These are phyloP conservation scores for Euphorbia pulcherrima DNA, from an alignment of 345 rosid genomes.

Conservation along the genomic window DNA sequence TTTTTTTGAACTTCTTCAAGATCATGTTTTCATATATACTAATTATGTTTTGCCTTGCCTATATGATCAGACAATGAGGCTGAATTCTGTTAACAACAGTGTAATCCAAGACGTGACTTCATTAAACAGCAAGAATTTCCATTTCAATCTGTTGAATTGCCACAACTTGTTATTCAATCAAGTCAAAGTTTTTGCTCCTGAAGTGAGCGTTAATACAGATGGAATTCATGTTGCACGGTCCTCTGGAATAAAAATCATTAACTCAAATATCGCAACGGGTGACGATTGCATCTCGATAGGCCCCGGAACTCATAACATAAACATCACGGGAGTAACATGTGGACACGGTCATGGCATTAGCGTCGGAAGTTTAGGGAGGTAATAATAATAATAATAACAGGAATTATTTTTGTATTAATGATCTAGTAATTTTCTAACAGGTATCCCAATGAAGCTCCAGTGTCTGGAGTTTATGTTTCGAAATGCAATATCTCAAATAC, in stretches of 20 bases:
- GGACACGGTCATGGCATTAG: not conserved
- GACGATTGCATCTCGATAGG: constrained; percentile 6
- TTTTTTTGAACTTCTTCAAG: not conserved
- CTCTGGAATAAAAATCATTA: not conserved
- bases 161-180: not conserved
- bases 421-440: no score
- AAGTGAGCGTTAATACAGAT: not conserved
- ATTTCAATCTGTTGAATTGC: not conserved
- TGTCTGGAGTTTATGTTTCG: not conserved
- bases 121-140: not conserved
- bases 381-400: no score
- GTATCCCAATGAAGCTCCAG: not conserved
- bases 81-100: not conserved
- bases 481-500: not conserved
- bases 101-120: not conserved
- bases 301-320: not conserved
- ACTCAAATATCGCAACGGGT: not conserved
- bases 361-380: not conserved
- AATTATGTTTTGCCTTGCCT: not conserved
- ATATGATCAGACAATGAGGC: not conserved
- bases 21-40: not conserved
- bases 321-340: not conserved
- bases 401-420: no score
- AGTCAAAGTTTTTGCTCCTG: not conserved
- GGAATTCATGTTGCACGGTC: not conserved